phyloP scores from a whole-genome alignment of 176 grass and related monocot genomes.

The Bonia amplexicaulis region DNA sequence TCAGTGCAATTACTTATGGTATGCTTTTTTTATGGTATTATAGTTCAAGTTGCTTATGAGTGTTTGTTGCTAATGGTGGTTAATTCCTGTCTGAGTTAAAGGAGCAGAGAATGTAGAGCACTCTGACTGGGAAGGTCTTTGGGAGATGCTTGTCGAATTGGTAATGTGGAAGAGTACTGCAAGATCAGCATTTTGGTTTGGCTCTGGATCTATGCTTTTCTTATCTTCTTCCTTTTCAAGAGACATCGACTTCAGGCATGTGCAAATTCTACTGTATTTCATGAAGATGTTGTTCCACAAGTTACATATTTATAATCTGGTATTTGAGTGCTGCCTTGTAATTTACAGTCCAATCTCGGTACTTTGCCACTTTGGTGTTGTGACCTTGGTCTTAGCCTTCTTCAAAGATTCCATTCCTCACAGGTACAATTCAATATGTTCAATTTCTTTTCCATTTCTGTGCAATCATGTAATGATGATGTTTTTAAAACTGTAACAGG shows the following conservation, averaged over 20 bases:
- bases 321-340: neutral
- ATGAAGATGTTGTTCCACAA: neutral
- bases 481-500: conserved; percentile 30
- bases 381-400: conserved; percentile 57
- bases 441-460: neutral
- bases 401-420: conserved; percentile 57
- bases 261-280: conserved; percentile 4
- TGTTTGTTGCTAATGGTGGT: neutral
- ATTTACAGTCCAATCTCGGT: conserved; percentile 53
- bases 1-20: neutral
- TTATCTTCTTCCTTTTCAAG: conserved; percentile 57
- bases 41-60: neutral
- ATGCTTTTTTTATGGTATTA: neutral
- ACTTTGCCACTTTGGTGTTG: conserved; percentile 54
- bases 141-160: conserved; percentile 42
- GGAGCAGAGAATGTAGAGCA: neutral
- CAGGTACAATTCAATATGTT: conserved; percentile 30
- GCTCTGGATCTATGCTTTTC: conserved; percentile 58
- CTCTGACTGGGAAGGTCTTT: conserved; percentile 22
- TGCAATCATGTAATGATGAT: conserved; percentile 17
- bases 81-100: neutral
- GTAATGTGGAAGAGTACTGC: conserved; percentile 72
- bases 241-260: conserved; percentile 57
- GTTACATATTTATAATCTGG: neutral
- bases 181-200: conserved; percentile 73